Evolutionary conservation across 306 rosid genomes (phyloP).

Genomic region (Pterocarpus santalinus): DNA sequence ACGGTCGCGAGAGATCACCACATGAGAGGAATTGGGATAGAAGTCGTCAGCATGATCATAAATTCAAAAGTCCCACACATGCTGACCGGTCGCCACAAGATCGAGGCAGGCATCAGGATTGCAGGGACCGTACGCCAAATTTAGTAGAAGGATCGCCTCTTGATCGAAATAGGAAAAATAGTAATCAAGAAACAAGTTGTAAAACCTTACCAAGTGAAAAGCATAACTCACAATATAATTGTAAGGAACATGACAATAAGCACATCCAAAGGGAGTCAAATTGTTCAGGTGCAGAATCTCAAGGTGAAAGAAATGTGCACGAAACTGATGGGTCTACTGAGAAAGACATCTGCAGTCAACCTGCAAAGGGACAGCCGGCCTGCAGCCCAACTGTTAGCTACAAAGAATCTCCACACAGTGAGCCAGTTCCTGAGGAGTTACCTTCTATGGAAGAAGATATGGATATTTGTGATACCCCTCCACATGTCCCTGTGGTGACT

Average conservation of each 20-base stretch:
- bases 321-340: slow-evolving; percentile 55
- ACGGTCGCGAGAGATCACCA: slow-evolving; percentile 73
- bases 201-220: slow-evolving; percentile 68
- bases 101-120: slow-evolving; percentile 62
- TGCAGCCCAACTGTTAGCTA: slow-evolving; percentile 63
- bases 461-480: slow-evolving; percentile 99
- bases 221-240: slow-evolving; percentile 53
- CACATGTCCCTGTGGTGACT: slow-evolving; percentile 78
- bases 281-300: slow-evolving; percentile 70
- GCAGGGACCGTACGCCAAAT: slow-evolving; percentile 70
- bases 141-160: slow-evolving; percentile 70
- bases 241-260: slow-evolving; percentile 71
- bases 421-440: slow-evolving; percentile 73
- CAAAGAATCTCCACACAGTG: slow-evolving; percentile 62
- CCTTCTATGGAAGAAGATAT: slow-evolving; percentile 99
- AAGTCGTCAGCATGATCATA: slow-evolving; percentile 79
- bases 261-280: slow-evolving; percentile 60
- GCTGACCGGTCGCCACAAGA: slow-evolving; percentile 75
- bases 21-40: slow-evolving; percentile 69
- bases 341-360: slow-evolving; percentile 54
- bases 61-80: slow-evolving; percentile 62
- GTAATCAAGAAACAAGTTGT: slow-evolving; percentile 59
- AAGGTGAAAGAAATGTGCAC: slow-evolving; percentile 55
- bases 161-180: slow-evolving; percentile 59
- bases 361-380: slow-evolving; percentile 61